These are phyloP conservation scores for Diplocarpon rosae DNA, from an alignment of 2,329 filamentous ascomycete genomes.

Conservation along the genomic window DNA sequence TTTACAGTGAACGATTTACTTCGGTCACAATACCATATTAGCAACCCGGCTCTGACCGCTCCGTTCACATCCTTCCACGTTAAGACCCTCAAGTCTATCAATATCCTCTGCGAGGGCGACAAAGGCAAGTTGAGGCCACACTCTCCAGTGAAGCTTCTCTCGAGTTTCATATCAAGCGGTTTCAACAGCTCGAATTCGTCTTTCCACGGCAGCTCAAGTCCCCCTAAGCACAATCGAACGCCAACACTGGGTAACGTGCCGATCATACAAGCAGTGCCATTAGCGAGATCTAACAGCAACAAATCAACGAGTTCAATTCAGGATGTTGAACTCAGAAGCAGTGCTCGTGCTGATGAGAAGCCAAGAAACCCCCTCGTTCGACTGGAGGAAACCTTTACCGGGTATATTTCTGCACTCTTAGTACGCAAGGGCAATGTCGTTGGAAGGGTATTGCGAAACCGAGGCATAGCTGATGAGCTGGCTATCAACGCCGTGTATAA, in stretches of 20 bases:
- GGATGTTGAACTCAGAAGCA: constrained; percentile 23
- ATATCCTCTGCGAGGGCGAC: constrained; percentile 49
- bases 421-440: constrained; percentile 80
- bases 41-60: constrained; percentile 52
- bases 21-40: constrained; percentile 56
- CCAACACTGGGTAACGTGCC: constrained; percentile 34
- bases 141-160: constrained; percentile 87
- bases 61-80: constrained; percentile 68
- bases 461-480: constrained; percentile 62
- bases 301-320: constrained; percentile 23
- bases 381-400: constrained; percentile 75
- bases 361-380: constrained; percentile 58
- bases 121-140: constrained; percentile 58
- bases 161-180: constrained; percentile 62
- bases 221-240: constrained; percentile 24
- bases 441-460: constrained; percentile 61
- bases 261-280: constrained; percentile 26
- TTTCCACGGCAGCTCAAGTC: constrained; percentile 28
- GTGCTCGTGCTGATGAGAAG: constrained; percentile 34
- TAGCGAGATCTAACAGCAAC: constrained; percentile 22
- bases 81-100: constrained; percentile 62
- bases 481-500: constrained; percentile 87
- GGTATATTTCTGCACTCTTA: constrained; percentile 72
- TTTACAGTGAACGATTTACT: constrained; percentile 58
- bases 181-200: constrained; percentile 32